Percentiles rank a stretch among this genome's conserved stretches.
Conservation (phyloP, 2,329 filamentous ascomycete genomes). For the Diaporthe destruens region DNA sequence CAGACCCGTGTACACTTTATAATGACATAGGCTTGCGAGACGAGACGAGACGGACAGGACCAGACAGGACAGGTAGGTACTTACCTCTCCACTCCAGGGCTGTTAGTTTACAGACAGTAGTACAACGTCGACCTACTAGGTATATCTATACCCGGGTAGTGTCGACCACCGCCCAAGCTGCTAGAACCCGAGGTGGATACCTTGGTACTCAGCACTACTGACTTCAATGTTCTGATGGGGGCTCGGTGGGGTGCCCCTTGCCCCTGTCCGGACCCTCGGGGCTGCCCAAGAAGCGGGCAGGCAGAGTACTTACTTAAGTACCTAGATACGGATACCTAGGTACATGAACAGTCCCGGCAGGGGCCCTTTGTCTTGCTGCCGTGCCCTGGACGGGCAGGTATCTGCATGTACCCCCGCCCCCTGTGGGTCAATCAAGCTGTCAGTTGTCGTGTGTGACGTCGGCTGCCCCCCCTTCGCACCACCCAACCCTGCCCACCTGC, state of each 20-base stretch:
- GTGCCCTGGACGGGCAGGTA: conserved; percentile 5
- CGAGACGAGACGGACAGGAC: no score
- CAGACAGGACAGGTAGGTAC: no score
- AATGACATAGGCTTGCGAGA: no score
- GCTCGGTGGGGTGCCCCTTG: background rate
- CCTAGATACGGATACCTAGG: no score
- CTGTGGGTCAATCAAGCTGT: conserved; percentile 28
- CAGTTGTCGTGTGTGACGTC: conserved; percentile 34
- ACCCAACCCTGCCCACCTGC: conserved; percentile 3
- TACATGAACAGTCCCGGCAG: background rate
- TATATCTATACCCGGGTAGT: background rate
- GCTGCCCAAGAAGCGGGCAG: background rate
- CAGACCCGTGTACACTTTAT: no score
- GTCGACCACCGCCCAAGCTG: no score
- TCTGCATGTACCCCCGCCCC: conserved; percentile 21
- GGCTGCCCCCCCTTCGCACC: conserved; percentile 8
- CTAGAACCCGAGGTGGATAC: no score
- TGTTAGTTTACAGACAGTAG: no score
- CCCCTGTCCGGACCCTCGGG: conserved; percentile 22
- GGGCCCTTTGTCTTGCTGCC: background rate
- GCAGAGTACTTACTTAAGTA: no score
- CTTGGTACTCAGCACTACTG: no score
- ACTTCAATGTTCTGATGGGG: no score
- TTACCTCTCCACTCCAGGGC: no score
- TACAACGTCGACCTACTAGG: background rate